phyloP scores from a whole-genome alignment of 306 rosid species.

The apple (Malus domestica) region DNA sequence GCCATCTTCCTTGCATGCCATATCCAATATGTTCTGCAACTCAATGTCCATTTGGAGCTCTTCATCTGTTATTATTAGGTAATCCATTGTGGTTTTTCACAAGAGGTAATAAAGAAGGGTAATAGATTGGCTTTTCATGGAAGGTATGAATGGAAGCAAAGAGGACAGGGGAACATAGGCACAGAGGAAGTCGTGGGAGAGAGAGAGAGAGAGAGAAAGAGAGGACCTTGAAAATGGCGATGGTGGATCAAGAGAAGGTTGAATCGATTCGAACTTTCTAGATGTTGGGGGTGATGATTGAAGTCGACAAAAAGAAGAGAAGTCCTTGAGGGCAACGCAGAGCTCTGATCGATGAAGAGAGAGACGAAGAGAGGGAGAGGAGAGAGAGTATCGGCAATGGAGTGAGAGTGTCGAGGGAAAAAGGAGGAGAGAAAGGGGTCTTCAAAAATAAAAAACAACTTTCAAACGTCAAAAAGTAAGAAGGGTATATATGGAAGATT shows the following conservation, averaged over 20 bases:
- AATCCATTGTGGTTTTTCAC: no score
- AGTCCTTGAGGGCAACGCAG: slow-evolving; percentile 11
- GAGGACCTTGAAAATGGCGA: background rate
- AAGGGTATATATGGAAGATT: no score
- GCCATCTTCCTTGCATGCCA: no score
- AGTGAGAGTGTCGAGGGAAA: slow-evolving; percentile 4
- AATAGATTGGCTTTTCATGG: no score
- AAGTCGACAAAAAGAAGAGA: slow-evolving; percentile 2
- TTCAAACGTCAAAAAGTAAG: no score
- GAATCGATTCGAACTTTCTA: background rate
- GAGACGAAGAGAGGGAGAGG: background rate
- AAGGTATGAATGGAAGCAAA: no score
- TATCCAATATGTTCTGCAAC: no score
- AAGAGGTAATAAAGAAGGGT: no score
- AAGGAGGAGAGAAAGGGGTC: background rate
- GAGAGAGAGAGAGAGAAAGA: background rate
- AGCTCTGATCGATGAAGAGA: slow-evolving; percentile 6
- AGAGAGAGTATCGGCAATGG: slow-evolving; percentile 1
- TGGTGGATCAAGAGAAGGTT: background rate
- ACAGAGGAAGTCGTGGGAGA: background rate
- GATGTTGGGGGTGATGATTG: background rate
- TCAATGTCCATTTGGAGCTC: no score
- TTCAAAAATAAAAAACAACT: background rate
- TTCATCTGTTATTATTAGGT: no score
- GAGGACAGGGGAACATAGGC: no score